Percentiles rank a stretch among this genome's conserved stretches.
Conservation (phyloP, 2,329 filamentous ascomycete genomes). For the Nemania sp. region DNA sequence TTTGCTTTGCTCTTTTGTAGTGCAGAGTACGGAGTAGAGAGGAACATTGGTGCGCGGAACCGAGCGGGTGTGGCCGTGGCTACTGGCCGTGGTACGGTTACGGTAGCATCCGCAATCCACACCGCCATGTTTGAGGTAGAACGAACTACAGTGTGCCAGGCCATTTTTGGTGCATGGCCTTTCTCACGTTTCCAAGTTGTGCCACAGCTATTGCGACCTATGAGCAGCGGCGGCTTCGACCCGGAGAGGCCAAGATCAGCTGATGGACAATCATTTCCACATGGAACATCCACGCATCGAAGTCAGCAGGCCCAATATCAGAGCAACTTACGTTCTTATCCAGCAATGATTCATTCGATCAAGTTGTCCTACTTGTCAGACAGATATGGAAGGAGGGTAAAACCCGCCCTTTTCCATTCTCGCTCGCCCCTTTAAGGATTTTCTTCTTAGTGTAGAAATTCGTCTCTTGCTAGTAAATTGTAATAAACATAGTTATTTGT, state of each 20-base stretch:
- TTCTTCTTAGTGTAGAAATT: not conserved
- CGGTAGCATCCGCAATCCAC: not conserved
- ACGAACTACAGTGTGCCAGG: not conserved
- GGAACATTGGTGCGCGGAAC: too few relatives aligned
- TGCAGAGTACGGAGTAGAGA: too few relatives aligned
- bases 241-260: not conserved
- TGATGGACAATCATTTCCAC: not conserved
- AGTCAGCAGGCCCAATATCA: not conserved
- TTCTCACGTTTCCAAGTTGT: not conserved
- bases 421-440: slow-evolving; percentile 6
- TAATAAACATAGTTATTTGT: not conserved
- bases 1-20: not conserved
- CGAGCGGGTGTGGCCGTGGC: too few relatives aligned
- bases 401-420: not conserved
- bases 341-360: slow-evolving; percentile 1
- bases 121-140: not conserved
- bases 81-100: not conserved
- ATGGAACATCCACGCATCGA: not conserved
- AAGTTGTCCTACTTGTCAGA: not conserved
- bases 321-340: not conserved
- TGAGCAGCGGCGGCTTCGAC: not conserved
- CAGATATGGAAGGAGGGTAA: slow-evolving; percentile 4
- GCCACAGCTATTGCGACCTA: slow-evolving; percentile 1
- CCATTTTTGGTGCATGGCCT: not conserved
- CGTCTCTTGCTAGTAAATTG: not conserved